Evolutionary conservation across 2,329 filamentous ascomycete species (phyloP), one percentile per base, ranked within the genome.

Genomic region (Fusarium sp.): DNA sequence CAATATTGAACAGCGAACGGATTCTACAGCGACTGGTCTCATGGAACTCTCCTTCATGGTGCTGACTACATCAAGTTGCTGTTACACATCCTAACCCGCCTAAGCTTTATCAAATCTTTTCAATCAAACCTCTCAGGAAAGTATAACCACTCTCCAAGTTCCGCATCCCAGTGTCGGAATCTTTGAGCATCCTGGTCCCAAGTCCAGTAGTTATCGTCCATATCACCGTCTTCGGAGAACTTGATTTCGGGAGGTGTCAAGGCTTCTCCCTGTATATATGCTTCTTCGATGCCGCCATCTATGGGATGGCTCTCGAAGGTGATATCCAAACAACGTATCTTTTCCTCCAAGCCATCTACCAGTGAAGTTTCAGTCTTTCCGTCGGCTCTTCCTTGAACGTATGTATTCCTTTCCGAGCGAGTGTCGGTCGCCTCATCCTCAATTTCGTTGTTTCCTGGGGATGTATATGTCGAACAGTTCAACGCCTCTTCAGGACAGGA

Each of bases 91-190:
- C n/a, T 27, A 44, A 27, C 25, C 41, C 39, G 20, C 20, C n/a
- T 45, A 20, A 39, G 47, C n/a, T 44, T 31, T 9, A 25, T 53
- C 18, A 49, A 54, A 25, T 25, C 25, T 15, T 20, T 49, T 75
- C 49, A 77, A 54, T 77, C 73, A 50, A 77, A 77, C n/a, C 49
- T 60, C 56, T 76, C 73, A 5, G 76, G 76, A 33, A 70, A 78
- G 41, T 68, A 74, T 12, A 77, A 52, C 70, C 72, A 76, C n/a
- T 65, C 66, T 39, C 47, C 39, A 42, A 71, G 59, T 27, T 77
- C 68, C 17, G 65, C 65, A 20, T 77, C 75, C 76, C 71, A 77
- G 31, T 77, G 76, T 7, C 62, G 68, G 53, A 76, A 77, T 31
- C 60, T 64, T 36, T 72, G 47, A 18, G 52, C 53, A 0, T 54